Evolutionary conservation across 192 early-diverging fungal species (phyloP).

Genomic region (Linnemannia hyalina): DNA sequence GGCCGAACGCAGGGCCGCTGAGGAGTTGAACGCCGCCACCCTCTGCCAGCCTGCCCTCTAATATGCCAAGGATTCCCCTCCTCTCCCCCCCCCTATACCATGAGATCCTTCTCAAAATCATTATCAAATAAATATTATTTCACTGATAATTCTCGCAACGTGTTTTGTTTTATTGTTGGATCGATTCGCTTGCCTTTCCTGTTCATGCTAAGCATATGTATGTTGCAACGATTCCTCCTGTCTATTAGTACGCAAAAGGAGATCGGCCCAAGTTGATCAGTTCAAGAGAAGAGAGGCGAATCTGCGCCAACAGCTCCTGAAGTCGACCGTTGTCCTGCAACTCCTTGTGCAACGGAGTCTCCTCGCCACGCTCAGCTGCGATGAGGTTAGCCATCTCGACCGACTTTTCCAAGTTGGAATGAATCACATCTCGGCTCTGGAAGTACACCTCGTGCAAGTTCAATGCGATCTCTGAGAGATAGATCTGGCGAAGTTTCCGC

Average conservation of each 20-base stretch:
- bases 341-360: constrained; percentile 62
- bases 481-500: constrained; percentile 62
- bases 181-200: too few species aligned
- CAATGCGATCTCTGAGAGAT: constrained; percentile 76
- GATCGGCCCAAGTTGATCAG: constrained; percentile 22
- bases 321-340: constrained; percentile 59
- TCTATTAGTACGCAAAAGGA: constrained; percentile 33
- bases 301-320: constrained; percentile 60
- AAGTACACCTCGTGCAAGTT: constrained; percentile 77
- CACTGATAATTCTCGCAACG: too few species aligned
- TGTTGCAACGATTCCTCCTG: too few species aligned
- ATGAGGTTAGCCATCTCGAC: constrained; percentile 69
- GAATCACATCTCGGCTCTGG: constrained; percentile 69
- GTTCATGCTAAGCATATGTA: too few species aligned
- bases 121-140: background rate
- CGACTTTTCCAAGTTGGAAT: constrained; percentile 54
- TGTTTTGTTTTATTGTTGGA: too few species aligned
- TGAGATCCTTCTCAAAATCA: background rate
- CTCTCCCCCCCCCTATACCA: background rate
- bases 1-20: constrained; percentile 35
- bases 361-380: constrained; percentile 60
- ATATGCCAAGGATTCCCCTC: background rate
- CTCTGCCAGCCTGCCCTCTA: constrained; percentile 1
- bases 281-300: constrained; percentile 61
- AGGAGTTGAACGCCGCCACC: constrained; percentile 24